Conservation (phyloP, 2,329 filamentous ascomycete species). For the Atkinsonella hypoxylon region DNA sequence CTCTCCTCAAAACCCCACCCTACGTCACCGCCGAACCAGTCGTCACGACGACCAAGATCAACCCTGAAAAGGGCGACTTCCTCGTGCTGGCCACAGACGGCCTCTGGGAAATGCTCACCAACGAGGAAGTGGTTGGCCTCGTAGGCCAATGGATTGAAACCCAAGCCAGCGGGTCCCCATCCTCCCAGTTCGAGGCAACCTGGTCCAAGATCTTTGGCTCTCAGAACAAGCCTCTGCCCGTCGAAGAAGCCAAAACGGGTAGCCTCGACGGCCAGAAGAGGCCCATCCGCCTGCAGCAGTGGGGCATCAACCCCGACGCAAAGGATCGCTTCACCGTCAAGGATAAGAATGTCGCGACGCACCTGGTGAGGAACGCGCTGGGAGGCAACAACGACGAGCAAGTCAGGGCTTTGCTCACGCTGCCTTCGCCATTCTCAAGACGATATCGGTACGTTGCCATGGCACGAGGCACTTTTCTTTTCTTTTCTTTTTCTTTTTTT, state of each 20-base stretch:
- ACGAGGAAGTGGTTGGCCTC: slow-evolving; percentile 92
- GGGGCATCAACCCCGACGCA: slow-evolving; percentile 65
- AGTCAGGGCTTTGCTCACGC: slow-evolving; percentile 79
- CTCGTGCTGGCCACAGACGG: slow-evolving; percentile 94
- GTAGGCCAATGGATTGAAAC: slow-evolving; percentile 95
- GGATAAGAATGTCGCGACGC: slow-evolving; percentile 93
- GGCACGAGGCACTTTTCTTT: not conserved
- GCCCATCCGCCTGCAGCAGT: slow-evolving; percentile 82
- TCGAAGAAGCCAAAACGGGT: slow-evolving; percentile 49
- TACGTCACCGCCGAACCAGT: slow-evolving; percentile 96
- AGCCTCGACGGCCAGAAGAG: slow-evolving; percentile 61
- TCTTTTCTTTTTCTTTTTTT: no score
- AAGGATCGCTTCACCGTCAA: slow-evolving; percentile 82
- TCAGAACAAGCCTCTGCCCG: slow-evolving; percentile 48
- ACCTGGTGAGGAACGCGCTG: slow-evolving; percentile 87
- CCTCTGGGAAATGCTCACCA: slow-evolving; percentile 97
- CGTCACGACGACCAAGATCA: slow-evolving; percentile 82
- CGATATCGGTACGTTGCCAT: slow-evolving; percentile 60
- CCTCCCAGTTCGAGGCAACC: slow-evolving; percentile 54
- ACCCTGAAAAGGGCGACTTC: slow-evolving; percentile 85
- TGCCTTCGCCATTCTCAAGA: slow-evolving; percentile 83
- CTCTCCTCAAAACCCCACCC: slow-evolving; percentile 76
- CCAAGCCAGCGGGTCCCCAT: slow-evolving; percentile 40
- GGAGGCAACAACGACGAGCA: slow-evolving; percentile 90
- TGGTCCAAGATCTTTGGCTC: slow-evolving; percentile 57